Evolutionary conservation across 2,329 filamentous ascomycete species (phyloP), one percentile per base, ranked within the genome.

Genomic region (Sporothrix mexicana): DNA sequence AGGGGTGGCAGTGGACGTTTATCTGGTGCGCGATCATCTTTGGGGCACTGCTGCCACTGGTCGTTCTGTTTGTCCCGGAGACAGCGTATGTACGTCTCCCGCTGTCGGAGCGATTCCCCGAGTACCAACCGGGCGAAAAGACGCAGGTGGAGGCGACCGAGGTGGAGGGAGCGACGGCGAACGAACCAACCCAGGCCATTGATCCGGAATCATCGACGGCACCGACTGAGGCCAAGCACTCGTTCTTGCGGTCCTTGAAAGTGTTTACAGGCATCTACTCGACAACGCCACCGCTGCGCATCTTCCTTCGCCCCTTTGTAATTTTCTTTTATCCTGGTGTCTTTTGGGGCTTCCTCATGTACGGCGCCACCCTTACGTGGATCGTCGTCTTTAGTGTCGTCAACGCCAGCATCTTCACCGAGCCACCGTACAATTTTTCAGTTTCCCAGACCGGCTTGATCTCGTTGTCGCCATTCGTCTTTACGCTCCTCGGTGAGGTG

Each of bases 311-410:
- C 0, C 86, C 86, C 0, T 79, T 87, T 47, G 82, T 85, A 3
- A 80, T 87, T 66, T 83, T 86, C 76, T 82, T 83, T 69, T 88
- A 87, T 72, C 81, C 86, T 0, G 85, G 83, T 7, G 84, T 87
- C 3, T 79, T 85, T 15, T 87, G 84, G 84, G 83, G 83, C 20
- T 85, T 86, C 59, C 75, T 87, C 17, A 78, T 86, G 7, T 86
- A 86, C 75, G 85, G 85, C 64, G 70, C 77, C 2, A 77, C 77
- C 0, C 70, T 79, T 49, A 79, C 78, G 9, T 80, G 78, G 78
- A 77, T 79, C 61, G 78, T 80, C 23, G 82, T 86, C 70, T 84
- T 86, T 76, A 82, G 80, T 67, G 82, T 86, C 57, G 82, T 85
- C 73, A 84, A 86, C 76, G 82, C 82, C 7, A 80, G 85, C 75